Conservation (phyloP, 495 filamentous ascomycete species). For the Xylaria intraflava region DNA sequence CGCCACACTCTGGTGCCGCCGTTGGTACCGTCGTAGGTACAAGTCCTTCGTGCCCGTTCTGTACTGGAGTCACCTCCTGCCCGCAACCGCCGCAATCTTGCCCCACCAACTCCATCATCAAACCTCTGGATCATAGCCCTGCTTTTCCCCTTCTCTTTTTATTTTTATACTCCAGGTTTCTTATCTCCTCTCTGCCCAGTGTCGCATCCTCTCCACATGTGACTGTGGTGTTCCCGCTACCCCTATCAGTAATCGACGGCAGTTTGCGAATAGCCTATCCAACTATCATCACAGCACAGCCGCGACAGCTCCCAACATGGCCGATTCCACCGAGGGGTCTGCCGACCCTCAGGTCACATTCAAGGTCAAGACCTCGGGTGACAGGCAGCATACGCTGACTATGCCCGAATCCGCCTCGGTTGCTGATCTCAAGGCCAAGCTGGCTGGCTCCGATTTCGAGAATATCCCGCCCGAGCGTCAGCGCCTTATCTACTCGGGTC, state of each 20-base stretch:
- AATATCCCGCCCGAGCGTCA: constrained; percentile 79
- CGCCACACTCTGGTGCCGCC: too few species aligned
- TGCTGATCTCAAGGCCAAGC: constrained; percentile 80
- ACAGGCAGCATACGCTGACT: constrained; percentile 75
- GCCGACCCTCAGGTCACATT: constrained; percentile 67
- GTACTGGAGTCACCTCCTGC: too few species aligned
- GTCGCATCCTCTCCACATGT: neutral
- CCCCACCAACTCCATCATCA: neutral
- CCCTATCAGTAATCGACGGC: neutral
- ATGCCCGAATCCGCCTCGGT: constrained; percentile 71
- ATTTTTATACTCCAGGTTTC: neutral
- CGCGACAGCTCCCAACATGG: constrained; percentile 30
- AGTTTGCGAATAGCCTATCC: neutral
- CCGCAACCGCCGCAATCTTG: neutral
- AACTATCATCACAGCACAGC: neutral
- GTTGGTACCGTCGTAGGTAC: too few species aligned
- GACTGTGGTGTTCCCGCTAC: neutral
- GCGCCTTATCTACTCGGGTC: constrained; percentile 93
- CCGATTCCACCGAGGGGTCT: constrained; percentile 46
- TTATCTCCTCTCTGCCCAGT: neutral
- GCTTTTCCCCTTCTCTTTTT: neutral
- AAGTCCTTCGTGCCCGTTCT: too few species aligned
- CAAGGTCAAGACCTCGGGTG: constrained; percentile 85
- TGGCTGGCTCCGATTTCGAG: constrained; percentile 71
- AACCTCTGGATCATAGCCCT: neutral